Conservation (phyloP, 768 basidiomycete species). For the Xanthoconium stramineum region DNA sequence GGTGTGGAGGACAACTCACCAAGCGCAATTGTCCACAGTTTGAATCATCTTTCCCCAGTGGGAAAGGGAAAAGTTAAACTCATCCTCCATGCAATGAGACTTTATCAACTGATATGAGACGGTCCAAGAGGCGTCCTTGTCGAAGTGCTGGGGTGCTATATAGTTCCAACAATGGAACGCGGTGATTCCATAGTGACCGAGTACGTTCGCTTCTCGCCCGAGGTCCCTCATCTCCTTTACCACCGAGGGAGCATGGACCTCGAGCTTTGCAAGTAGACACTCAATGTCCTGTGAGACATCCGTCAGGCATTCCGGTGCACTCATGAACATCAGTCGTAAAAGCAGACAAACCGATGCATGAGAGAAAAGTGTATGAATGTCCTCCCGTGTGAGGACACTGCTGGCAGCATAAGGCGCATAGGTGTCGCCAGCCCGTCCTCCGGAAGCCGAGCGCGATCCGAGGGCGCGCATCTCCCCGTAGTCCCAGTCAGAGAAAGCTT, state of each 20-base stretch:
- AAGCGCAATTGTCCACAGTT: conserved; percentile 1
- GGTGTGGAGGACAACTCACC: neutral
- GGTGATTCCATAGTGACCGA: neutral
- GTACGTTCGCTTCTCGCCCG: neutral
- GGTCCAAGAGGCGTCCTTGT: neutral
- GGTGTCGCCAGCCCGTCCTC: neutral
- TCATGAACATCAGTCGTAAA: neutral
- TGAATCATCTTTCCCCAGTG: conserved; percentile 1
- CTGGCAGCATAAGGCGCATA: neutral
- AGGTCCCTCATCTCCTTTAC: neutral
- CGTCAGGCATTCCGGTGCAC: too few relatives aligned
- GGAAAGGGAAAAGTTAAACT: conserved; percentile 8
- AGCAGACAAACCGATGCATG: neutral
- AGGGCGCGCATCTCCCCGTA: neutral
- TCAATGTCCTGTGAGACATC: neutral
- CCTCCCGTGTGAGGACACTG: neutral
- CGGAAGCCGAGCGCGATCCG: neutral
- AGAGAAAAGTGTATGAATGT: neutral
- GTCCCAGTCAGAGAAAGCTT: neutral
- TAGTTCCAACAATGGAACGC: conserved; percentile 15
- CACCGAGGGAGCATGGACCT: neutral
- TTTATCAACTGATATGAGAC: conserved; percentile 12
- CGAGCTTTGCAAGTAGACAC: neutral
- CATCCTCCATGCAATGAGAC: neutral
- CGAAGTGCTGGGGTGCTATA: neutral